Conservation (phyloP, 345 rosid species). For the Aurinia saxatilis region DNA sequence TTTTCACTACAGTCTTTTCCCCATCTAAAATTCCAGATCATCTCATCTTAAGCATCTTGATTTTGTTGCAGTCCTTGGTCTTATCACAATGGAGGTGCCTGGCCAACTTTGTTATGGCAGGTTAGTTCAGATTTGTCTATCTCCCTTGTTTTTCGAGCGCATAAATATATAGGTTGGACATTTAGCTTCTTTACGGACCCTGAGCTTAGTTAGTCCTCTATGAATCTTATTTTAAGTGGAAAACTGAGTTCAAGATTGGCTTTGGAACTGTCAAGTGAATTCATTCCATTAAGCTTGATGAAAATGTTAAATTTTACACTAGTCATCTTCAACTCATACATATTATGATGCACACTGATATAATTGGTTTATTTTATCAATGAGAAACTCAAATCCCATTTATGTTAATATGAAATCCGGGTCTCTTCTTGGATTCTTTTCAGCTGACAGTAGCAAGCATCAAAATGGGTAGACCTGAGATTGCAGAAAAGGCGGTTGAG, state of each 20-base stretch:
- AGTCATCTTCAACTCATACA: neutral
- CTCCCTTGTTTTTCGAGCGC: neutral
- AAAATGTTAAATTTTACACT: no score
- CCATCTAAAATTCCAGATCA: slow-evolving; percentile 4
- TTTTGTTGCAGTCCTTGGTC: slow-evolving; percentile 81
- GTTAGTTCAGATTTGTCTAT: slow-evolving; percentile 36
- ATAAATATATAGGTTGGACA: neutral
- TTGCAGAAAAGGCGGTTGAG: slow-evolving; percentile 66
- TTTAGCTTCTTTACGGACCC: neutral
- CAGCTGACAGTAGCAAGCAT: slow-evolving; percentile 84
- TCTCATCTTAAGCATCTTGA: slow-evolving; percentile 2
- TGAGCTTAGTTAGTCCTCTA: no score
- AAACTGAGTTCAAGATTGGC: no score
- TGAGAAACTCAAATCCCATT: neutral
- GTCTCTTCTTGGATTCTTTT: neutral
- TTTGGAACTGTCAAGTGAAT: no score
- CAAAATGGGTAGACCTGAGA: slow-evolving; percentile 83
- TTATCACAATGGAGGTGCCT: slow-evolving; percentile 90
- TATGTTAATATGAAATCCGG: neutral
- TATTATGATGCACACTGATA: neutral
- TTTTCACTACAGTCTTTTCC: neutral
- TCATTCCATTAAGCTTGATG: no score
- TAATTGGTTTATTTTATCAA: neutral
- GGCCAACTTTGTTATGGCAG: slow-evolving; percentile 99
- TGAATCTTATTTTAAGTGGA: no score